Percentiles rank a stretch among this genome's conserved stretches.
Conservation (phyloP, 2,329 filamentous ascomycete genomes). For the Metarhizium sp. region DNA sequence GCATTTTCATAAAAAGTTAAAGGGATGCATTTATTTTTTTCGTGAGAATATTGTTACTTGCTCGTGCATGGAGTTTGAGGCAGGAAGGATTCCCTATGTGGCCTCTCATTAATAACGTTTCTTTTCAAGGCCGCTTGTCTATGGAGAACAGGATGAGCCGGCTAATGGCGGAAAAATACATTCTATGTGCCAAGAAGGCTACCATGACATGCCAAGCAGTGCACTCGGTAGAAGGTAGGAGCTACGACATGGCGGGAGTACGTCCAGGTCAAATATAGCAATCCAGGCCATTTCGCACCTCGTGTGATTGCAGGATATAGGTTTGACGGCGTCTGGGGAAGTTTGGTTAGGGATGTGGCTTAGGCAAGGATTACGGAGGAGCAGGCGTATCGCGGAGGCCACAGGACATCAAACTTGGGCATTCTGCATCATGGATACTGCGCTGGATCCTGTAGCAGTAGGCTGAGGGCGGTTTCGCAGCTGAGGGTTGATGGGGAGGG, state of each 20-base stretch:
- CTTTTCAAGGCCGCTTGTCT: not conserved
- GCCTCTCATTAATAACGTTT: not conserved
- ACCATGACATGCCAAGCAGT: not conserved
- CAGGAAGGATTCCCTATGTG: not conserved
- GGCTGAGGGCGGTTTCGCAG: not conserved
- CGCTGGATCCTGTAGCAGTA: not conserved
- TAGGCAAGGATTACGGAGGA: not conserved
- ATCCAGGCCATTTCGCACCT: not conserved
- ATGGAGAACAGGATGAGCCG: not conserved
- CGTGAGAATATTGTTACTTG: not conserved
- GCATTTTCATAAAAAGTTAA: conserved; percentile 3
- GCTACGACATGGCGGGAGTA: not conserved
- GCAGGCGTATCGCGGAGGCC: not conserved
- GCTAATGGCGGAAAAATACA: not conserved
- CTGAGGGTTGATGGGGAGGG: not conserved
- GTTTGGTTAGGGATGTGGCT: not conserved
- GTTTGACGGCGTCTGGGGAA: not conserved
- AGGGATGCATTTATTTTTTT: not conserved
- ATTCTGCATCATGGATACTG: not conserved
- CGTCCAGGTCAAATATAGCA: not conserved
- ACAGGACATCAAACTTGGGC: not conserved
- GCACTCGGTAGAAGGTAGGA: not conserved
- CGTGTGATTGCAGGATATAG: not conserved
- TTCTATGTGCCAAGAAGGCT: not conserved
- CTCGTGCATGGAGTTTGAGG: not conserved